Percentiles rank a stretch among this genome's conserved stretches.
Evolutionary conservation across 257 asterid genomes (phyloP).

Genomic region (Phtheirospermum japonicum): DNA sequence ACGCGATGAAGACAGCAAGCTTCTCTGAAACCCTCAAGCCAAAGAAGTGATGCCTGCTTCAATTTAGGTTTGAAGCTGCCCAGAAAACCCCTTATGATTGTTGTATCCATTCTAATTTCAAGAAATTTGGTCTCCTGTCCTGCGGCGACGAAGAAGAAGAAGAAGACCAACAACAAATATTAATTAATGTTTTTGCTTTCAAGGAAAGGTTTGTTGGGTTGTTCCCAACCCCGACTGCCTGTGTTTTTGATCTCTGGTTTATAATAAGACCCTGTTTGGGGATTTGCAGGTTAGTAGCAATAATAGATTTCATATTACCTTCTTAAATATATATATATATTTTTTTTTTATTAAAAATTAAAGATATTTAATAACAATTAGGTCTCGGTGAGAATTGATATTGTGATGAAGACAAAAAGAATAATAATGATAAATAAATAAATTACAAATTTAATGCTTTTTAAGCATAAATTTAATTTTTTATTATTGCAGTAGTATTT

Average conservation of each 20-base stretch:
- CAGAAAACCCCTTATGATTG: constrained; percentile 27
- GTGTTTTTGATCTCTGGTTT: neutral
- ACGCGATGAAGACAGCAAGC: constrained; percentile 96
- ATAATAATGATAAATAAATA: no score
- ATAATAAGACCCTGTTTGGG: neutral
- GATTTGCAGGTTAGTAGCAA: no score
- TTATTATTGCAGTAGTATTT: no score
- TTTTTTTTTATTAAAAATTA: no score
- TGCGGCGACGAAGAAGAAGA: neutral
- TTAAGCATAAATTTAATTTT: no score
- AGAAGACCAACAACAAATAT: neutral
- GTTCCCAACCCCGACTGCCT: neutral
- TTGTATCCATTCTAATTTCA: constrained; percentile 28
- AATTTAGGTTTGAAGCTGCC: constrained; percentile 36
- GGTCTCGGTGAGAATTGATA: no score
- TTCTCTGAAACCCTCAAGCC: constrained; percentile 87
- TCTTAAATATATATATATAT: no score
- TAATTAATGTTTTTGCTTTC: constrained; percentile 14
- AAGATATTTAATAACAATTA: no score
- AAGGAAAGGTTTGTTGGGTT: neutral
- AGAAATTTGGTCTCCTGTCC: constrained; percentile 3
- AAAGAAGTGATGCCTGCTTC: constrained; percentile 61
- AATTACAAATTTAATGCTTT: no score
- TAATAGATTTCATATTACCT: no score
- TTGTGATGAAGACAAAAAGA: no score